Conservation (phyloP, 2,329 filamentous ascomycete genomes). For the Madurella fahalii region DNA sequence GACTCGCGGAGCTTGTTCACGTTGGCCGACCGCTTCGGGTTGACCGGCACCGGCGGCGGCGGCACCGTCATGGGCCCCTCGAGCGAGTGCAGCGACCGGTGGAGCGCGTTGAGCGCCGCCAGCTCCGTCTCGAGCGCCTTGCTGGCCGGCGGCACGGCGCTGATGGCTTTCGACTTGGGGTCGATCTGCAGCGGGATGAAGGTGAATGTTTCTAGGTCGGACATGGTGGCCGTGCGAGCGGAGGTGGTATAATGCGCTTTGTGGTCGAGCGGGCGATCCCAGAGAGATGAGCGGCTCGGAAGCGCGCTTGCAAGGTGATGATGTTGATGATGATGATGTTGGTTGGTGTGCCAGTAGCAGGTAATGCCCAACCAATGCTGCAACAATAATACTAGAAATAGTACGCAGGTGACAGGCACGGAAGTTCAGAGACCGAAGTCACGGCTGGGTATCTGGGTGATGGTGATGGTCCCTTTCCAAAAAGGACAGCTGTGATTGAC, state of each 20-base stretch:
- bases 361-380: no score
- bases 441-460: no score
- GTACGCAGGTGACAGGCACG: no score
- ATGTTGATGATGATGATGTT: no score
- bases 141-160: slow-evolving; percentile 33
- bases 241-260: not conserved
- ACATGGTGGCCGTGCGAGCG: slow-evolving; percentile 20
- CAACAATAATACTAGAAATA: no score
- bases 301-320: no score
- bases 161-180: slow-evolving; percentile 73
- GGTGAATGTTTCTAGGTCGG: slow-evolving; percentile 67
- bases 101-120: slow-evolving; percentile 69
- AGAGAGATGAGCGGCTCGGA: no score
- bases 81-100: slow-evolving; percentile 67
- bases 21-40: slow-evolving; percentile 84
- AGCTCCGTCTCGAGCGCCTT: slow-evolving; percentile 61
- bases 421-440: no score
- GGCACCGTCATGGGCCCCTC: slow-evolving; percentile 62
- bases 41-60: slow-evolving; percentile 83
- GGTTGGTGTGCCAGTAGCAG: no score
- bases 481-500: slow-evolving; percentile 15
- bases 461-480: not conserved
- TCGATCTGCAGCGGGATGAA: slow-evolving; percentile 79
- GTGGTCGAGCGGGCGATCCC: not conserved
- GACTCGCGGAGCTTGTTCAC: slow-evolving; percentile 87